A percentile compares a stretch with the other conserved stretches of the same genome.
phyloP scores from a whole-genome alignment of 108 stramenopile species.

The Cylindrotheca closterium region DNA sequence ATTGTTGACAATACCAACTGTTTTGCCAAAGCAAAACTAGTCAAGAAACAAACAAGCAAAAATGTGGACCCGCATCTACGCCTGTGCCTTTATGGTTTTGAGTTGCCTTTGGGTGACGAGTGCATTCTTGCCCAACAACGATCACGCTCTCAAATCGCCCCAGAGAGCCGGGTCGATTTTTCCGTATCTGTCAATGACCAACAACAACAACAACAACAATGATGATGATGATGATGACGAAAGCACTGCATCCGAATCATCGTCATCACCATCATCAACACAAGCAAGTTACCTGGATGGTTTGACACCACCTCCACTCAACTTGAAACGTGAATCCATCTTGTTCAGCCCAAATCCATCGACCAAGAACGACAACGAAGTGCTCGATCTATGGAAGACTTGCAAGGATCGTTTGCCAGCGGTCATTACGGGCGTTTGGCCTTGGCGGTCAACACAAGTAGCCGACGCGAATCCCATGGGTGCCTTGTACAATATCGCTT shows the following conservation, averaged over 20 bases:
- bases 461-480: constrained; percentile 53
- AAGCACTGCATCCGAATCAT: not conserved
- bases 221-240: no score
- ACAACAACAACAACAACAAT: no score
- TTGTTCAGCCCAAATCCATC: constrained; percentile 61
- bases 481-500: constrained; percentile 61
- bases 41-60: no score
- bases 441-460: constrained; percentile 5
- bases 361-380: constrained; percentile 48
- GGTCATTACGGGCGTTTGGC: constrained; percentile 57
- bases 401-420: constrained; percentile 38
- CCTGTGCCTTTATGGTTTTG: no score
- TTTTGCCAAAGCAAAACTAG: no score
- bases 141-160: no score
- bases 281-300: constrained; percentile 14
- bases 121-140: no score
- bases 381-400: constrained; percentile 43
- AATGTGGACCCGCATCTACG: no score
- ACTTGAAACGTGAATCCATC: constrained; percentile 54
- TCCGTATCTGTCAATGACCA: no score
- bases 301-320: constrained; percentile 54
- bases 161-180: no score
- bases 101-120: no score
- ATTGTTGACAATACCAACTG: no score
- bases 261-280: not conserved